Evolutionary conservation across 179 eudicot species (phyloP), one percentile per base, ranked within the genome.

Genomic region (Sideroxylon spinosum): DNA sequence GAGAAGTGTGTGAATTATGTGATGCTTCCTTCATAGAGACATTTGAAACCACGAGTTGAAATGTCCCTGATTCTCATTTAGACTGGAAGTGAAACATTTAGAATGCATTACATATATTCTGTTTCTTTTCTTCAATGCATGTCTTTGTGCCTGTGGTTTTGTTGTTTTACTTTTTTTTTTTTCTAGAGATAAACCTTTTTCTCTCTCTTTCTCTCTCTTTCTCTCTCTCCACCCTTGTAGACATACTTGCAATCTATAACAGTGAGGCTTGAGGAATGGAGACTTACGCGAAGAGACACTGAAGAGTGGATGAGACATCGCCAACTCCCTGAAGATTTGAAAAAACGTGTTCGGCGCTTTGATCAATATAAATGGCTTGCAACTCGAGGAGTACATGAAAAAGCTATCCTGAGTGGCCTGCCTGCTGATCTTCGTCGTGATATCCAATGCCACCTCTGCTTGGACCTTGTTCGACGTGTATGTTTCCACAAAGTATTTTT

Each of bases 271-370:
- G 98, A 95, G 85, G 97, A 95, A 84, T 95, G 98, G 98, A 89
- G 98, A 77, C 97, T 95, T 50, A 93, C 87, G 86, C 85, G 93
- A 77, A 89, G 98, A 83, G 98, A 95, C 85, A 93, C 97, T 19
- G 98, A 95, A 84, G 98, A 95, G 86, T 95, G 98, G 98, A 95
- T 92, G 98, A 80, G 82, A 73, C 98, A 95, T 82, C 89, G 98
- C n/a, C 98, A 95, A 79, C 98, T 95, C 52, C 98, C 98, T 62
- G 91, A 93, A 84, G 91, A 89, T 87, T 74, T 89, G 84, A 93
- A 78, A 68, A 82, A 86, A 66, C 90, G 95, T 52, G 97, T 91
- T 71, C 85, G 98, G 19, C 86, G 97, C 44, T 95, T 85, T 88
- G 90, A 86, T 81, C 98, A 93, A 82, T 95, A 91, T 74, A 95